Evolutionary conservation across 768 basidiomycete genomes (phyloP).

Genomic region (Leccinum incarnatum): DNA sequence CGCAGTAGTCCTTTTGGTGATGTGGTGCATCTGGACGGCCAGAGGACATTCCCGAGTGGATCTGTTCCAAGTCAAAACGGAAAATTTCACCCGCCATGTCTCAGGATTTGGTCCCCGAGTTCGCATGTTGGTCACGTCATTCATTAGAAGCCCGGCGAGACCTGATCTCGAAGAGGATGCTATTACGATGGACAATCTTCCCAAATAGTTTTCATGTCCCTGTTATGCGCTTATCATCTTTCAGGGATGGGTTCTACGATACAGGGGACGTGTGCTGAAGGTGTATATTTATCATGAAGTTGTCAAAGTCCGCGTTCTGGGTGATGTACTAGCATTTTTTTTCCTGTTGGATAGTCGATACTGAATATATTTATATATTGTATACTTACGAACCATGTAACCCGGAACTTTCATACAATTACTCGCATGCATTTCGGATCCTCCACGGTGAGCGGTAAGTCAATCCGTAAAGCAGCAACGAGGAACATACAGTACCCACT

Average conservation of each 20-base stretch:
- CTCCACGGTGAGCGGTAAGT: too few species aligned
- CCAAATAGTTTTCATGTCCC: not conserved
- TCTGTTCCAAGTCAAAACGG: not conserved
- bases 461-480: too few species aligned
- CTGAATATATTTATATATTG: too few species aligned
- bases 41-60: constrained; percentile 3
- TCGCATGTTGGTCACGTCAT: not conserved
- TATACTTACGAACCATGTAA: too few species aligned
- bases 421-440: too few species aligned
- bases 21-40: constrained; percentile 42
- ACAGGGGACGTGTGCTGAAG: too few species aligned
- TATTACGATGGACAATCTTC: constrained; percentile 3
- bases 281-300: too few species aligned
- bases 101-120: not conserved
- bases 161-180: not conserved
- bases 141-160: not conserved
- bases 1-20: constrained; percentile 32
- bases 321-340: too few species aligned
- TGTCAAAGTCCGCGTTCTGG: too few species aligned
- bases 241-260: not conserved
- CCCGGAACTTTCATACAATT: too few species aligned
- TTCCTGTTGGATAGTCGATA: too few species aligned
- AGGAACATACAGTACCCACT: too few species aligned
- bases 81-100: not conserved
- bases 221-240: not conserved